phyloP scores from a whole-genome alignment of 2,329 filamentous ascomycete genomes.

The Fusarium haematococcum region DNA sequence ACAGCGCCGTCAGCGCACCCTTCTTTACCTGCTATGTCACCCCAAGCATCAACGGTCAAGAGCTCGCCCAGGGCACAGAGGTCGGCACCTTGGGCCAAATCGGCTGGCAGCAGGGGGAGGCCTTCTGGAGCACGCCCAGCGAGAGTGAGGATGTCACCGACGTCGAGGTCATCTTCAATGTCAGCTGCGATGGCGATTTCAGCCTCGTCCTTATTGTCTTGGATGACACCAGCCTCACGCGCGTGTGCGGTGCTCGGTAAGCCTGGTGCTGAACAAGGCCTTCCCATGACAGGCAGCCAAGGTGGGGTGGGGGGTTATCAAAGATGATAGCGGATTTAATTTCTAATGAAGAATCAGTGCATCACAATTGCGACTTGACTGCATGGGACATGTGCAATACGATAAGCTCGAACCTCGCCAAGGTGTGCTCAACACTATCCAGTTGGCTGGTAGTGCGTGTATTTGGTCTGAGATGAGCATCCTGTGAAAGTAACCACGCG shows the following conservation, averaged over 20 bases:
- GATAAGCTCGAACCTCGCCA: neutral
- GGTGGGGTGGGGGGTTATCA: too few species aligned
- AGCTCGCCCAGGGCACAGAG: neutral
- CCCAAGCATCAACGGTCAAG: neutral
- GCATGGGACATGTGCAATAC: neutral
- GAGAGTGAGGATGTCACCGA: neutral
- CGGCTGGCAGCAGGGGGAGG: neutral
- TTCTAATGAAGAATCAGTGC: neutral
- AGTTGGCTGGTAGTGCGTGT: neutral
- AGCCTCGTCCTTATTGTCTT: neutral
- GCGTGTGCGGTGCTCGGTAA: neutral
- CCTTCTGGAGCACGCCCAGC: neutral
- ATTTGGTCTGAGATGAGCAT: neutral
- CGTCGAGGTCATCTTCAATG: neutral
- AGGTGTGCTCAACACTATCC: neutral
- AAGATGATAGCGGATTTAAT: neutral
- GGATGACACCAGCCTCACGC: conserved; percentile 2
- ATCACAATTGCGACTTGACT: neutral
- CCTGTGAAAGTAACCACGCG: neutral
- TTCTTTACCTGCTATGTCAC: neutral
- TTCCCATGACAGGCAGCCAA: neutral
- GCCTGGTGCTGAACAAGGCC: neutral
- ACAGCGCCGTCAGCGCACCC: neutral
- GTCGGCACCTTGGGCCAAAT: neutral
- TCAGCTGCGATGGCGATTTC: neutral